These are phyloP conservation scores for Mucor circinelloides DNA, from an alignment of 371 early-diverging fungal genomes.

Conservation along the genomic window DNA sequence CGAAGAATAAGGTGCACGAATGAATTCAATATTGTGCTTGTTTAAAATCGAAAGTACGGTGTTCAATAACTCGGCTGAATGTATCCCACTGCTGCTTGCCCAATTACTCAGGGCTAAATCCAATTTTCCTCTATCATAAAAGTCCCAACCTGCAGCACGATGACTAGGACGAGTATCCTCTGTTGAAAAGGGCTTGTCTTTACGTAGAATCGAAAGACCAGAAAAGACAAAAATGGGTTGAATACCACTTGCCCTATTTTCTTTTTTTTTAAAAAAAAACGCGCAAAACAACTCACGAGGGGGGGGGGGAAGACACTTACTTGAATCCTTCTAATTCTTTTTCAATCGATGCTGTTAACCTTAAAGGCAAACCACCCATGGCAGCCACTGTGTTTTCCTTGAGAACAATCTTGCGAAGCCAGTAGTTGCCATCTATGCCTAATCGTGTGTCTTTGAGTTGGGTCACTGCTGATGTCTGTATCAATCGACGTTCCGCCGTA, in stretches of 20 bases:
- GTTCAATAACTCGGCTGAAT: slow-evolving; percentile 68
- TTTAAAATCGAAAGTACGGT: slow-evolving; percentile 72
- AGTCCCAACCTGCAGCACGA: slow-evolving; percentile 75
- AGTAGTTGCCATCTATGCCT: slow-evolving; percentile 79
- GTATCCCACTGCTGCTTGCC: slow-evolving; percentile 55
- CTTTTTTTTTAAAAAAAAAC: background rate
- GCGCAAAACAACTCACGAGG: no score
- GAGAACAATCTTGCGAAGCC: slow-evolving; percentile 69
- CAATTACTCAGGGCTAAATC: slow-evolving; percentile 66
- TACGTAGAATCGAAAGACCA: slow-evolving; percentile 72
- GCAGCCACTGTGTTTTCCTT: slow-evolving; percentile 65
- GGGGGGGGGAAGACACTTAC: no score
- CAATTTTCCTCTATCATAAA: slow-evolving; percentile 63
- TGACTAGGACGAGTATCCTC: slow-evolving; percentile 68
- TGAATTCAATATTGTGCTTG: slow-evolving; percentile 67
- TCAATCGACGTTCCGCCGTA: slow-evolving; percentile 62
- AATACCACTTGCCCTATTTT: slow-evolving; percentile 54
- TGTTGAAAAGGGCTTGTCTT: slow-evolving; percentile 69
- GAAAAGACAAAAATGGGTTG: slow-evolving; percentile 81
- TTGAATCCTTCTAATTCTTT: slow-evolving; percentile 68
- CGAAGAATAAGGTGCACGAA: slow-evolving; percentile 84
- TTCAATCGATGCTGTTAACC: slow-evolving; percentile 62
- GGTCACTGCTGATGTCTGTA: slow-evolving; percentile 62
- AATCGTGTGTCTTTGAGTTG: slow-evolving; percentile 67
- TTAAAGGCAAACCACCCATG: slow-evolving; percentile 75